Conservation (phyloP, 306 rosid genomes). For the Cotoneaster glaucophyllus region DNA sequence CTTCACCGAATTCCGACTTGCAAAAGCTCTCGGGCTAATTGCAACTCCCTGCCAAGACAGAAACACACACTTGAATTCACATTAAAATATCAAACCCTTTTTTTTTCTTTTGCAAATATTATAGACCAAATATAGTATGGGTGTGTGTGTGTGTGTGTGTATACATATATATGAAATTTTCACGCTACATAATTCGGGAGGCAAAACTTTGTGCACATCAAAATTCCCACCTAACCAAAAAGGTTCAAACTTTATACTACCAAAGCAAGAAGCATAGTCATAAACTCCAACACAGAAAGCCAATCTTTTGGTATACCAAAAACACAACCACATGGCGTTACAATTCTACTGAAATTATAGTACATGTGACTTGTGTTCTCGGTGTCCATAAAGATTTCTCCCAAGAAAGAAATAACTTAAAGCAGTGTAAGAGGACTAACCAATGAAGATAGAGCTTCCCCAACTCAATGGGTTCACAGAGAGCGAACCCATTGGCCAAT, state of each 20-base stretch:
- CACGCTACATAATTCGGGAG: constrained; percentile 23
- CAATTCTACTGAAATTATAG: too few species aligned
- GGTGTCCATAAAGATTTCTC: too few species aligned
- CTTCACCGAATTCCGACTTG: constrained; percentile 48
- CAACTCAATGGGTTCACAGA: constrained; percentile 10
- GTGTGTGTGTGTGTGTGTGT: too few species aligned
- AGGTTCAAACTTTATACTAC: constrained; percentile 5
- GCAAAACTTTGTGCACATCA: constrained; percentile 18
- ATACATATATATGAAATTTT: constrained; percentile 4
- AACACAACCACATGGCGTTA: too few species aligned
- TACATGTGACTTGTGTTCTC: too few species aligned
- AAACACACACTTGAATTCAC: background rate
- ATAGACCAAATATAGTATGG: background rate
- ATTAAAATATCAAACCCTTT: background rate
- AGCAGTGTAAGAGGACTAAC: constrained; percentile 17
- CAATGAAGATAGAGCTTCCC: constrained; percentile 17
- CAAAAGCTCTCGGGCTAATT: constrained; percentile 35
- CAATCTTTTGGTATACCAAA: too few species aligned
- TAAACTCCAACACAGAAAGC: background rate
- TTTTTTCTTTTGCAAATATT: background rate
- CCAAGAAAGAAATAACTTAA: too few species aligned
- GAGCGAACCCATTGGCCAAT: constrained; percentile 20
- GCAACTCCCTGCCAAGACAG: constrained; percentile 32
- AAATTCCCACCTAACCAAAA: constrained; percentile 32
- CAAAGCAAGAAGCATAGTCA: background rate